Evolutionary conservation across 2,329 filamentous ascomycete species (phyloP).

Genomic region (Eutypa lata): DNA sequence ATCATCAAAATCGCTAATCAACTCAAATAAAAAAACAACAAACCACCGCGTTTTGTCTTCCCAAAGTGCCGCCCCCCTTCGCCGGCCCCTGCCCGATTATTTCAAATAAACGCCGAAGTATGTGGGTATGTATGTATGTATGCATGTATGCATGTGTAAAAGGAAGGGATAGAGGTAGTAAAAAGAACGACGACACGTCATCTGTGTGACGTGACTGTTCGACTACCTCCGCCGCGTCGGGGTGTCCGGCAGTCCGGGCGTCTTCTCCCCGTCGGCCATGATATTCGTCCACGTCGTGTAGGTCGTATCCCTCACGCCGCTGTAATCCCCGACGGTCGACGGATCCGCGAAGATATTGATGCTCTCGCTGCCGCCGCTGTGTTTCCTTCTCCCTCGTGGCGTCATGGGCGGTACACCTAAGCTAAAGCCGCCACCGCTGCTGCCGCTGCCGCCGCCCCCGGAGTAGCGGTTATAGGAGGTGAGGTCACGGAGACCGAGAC

Average conservation of each 20-base stretch:
- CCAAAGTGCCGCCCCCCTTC: too few relatives aligned
- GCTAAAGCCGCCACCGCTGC: slow-evolving; percentile 7
- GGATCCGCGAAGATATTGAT: slow-evolving; percentile 28
- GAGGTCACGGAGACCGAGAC: slow-evolving; percentile 22
- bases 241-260: neutral
- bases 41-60: too few relatives aligned
- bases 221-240: slow-evolving; percentile 10
- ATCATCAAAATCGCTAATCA: too few relatives aligned
- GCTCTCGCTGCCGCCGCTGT: slow-evolving; percentile 21
- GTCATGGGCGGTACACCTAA: slow-evolving; percentile 2
- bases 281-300: slow-evolving; percentile 25
- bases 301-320: slow-evolving; percentile 10
- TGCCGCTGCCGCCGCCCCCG: too few relatives aligned
- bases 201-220: neutral
- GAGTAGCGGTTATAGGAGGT: slow-evolving; percentile 6
- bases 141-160: too few relatives aligned
- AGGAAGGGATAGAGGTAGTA: too few relatives aligned
- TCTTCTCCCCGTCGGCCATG: slow-evolving; percentile 18
- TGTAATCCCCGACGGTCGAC: slow-evolving; percentile 8
- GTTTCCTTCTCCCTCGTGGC: slow-evolving; percentile 5
- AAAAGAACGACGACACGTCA: neutral
- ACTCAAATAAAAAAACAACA: too few relatives aligned
- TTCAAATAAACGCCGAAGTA: too few relatives aligned
- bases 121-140: too few relatives aligned
- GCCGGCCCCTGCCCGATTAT: too few relatives aligned